Conservation (phyloP, 1,284 basidiomycete genomes). For the Uromyces viciae-fabae region DNA sequence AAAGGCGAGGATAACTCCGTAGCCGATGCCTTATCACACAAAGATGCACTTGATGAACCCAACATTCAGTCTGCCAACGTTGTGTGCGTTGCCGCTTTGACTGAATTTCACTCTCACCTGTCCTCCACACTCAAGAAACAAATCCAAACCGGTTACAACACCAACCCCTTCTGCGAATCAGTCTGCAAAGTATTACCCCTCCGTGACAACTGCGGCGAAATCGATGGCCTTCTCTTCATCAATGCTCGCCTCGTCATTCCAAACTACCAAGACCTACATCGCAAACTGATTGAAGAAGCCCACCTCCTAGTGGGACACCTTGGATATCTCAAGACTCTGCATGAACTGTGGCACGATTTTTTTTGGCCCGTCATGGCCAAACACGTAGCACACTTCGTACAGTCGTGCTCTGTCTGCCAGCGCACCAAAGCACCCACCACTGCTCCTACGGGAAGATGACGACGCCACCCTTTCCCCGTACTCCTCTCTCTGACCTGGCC, state of each 20-base stretch:
- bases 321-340: slow-evolving; percentile 56
- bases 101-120: slow-evolving; percentile 4
- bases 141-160: slow-evolving; percentile 53
- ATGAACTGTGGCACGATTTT: slow-evolving; percentile 51
- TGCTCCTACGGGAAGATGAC: slow-evolving; percentile 26
- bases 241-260: slow-evolving; percentile 55
- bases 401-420: slow-evolving; percentile 45
- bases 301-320: slow-evolving; percentile 56
- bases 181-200: slow-evolving; percentile 43
- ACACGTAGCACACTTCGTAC: neutral
- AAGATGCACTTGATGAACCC: neutral
- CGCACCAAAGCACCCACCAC: slow-evolving; percentile 40
- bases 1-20: slow-evolving; percentile 55
- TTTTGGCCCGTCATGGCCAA: slow-evolving; percentile 58
- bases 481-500: slow-evolving; percentile 30
- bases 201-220: neutral
- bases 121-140: slow-evolving; percentile 46
- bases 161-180: slow-evolving; percentile 53
- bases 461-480: slow-evolving; percentile 7
- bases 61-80: neutral
- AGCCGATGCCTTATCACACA: slow-evolving; percentile 55
- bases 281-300: slow-evolving; percentile 51
- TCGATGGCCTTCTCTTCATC: slow-evolving; percentile 53
- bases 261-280: slow-evolving; percentile 41
- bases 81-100: neutral